Evolutionary conservation across 1,284 basidiomycete genomes (phyloP), one percentile per base, ranked within the genome.

Genomic region (Microbotryomycetes sp.): DNA sequence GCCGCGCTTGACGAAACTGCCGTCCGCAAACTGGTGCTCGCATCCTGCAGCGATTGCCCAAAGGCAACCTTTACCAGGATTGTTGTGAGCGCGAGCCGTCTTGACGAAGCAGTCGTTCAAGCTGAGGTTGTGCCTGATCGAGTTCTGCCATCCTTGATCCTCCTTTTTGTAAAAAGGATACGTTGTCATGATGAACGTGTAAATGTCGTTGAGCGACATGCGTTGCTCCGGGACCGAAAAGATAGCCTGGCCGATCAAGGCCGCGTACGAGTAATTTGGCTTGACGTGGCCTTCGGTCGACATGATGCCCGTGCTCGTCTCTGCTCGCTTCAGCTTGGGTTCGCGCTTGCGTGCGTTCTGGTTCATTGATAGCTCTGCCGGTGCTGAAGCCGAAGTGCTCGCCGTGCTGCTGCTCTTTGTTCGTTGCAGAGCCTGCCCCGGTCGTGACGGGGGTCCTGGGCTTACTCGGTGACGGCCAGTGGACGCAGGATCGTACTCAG

Each of bases 231-330:
- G 82, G 1, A 89, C 91, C 15, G 89, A 87, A 59, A 93, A 80
- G 64, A 97, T 86, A 6, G 94, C 94, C 70, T 93, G 91, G 4
- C 94, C 94, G 65, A 98, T 92, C 56, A 97, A 83, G 5, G 91
- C 93, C 3, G 94, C 93, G 72, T 97, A 97, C 2, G 91, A 92
- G 29, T 84, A 81, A 29, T 86, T 83, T 0, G 91, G 91, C 71
- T 92, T 90, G 58, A 80, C 80, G 45, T 59, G 26, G n/a, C 57
- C 61, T 11, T 45, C 29, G 3, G 57, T 45, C 9, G 58, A 35
- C n/a, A 31, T 7, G 26, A 45, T 41, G 2, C 57, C 46, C 7
- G 54, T 31, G 31, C 21, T 49, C 31, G 57, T 49, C 27, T 59
- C 54, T 35, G 45, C 46, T 56, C 31, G 47, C 45, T 30, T 47